phyloP scores from a whole-genome alignment of 306 rosid species.

The Cicer judaicum region DNA sequence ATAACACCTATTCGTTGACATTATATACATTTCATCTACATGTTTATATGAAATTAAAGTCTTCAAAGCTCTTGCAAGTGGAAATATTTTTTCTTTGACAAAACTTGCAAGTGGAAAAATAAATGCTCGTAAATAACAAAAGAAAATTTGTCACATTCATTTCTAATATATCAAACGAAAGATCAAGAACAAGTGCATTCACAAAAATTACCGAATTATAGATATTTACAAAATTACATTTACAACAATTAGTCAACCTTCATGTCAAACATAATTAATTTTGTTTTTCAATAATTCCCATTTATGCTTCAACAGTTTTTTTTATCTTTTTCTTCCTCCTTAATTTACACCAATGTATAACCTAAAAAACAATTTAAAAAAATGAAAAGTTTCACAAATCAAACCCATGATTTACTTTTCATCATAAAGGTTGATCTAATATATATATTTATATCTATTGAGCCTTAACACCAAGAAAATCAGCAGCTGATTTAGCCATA shows the following conservation, averaged over 20 bases:
- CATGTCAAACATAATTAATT: neutral
- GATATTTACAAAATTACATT: constrained; percentile 17
- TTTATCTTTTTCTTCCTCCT: constrained; percentile 17
- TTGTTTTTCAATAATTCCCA: neutral
- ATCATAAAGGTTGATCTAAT: neutral
- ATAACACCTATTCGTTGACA: neutral
- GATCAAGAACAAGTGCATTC: no score
- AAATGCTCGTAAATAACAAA: no score
- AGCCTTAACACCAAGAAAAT: constrained; percentile 64
- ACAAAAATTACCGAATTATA: neutral
- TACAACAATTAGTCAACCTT: constrained; percentile 12
- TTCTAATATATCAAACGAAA: no score
- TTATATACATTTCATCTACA: neutral
- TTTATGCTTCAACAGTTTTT: neutral
- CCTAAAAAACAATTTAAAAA: neutral
- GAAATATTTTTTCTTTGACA: no score
- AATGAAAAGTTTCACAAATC: neutral
- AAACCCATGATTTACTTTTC: neutral
- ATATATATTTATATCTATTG: constrained; percentile 9
- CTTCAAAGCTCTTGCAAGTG: neutral
- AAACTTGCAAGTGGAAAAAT: no score
- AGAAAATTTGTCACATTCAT: no score
- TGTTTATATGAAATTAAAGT: no score
- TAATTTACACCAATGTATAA: constrained; percentile 19
- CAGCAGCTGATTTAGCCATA: constrained; percentile 80